Evolutionary conservation across 2,329 filamentous ascomycete species (phyloP).

Genomic region (Penicillium brevicompactum): DNA sequence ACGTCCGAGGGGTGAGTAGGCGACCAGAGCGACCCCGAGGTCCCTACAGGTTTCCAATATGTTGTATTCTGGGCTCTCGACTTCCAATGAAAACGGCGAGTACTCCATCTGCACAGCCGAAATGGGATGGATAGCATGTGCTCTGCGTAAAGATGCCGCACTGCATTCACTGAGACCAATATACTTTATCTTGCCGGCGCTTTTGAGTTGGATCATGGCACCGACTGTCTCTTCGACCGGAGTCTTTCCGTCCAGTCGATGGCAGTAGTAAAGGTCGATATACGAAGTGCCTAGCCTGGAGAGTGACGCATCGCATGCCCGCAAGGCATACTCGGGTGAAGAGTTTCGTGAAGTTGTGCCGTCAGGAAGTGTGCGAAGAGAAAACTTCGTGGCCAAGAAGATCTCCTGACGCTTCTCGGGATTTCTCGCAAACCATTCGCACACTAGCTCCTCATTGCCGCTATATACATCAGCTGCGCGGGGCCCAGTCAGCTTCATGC

Average conservation of each 20-base stretch:
- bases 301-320: background rate
- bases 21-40: background rate
- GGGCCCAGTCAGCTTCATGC: background rate
- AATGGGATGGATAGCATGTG: background rate
- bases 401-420: background rate
- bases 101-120: background rate
- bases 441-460: background rate
- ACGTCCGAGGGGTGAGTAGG: background rate
- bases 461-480: background rate
- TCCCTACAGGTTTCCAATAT: background rate
- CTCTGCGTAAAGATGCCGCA: background rate
- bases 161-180: background rate
- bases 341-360: background rate
- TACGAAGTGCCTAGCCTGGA: background rate
- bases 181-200: background rate
- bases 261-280: background rate
- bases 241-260: conserved; percentile 3
- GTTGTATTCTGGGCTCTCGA: background rate
- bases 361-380: background rate
- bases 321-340: background rate
- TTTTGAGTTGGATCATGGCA: conserved; percentile 10
- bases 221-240: conserved; percentile 7
- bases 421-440: background rate
- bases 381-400: background rate
- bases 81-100: background rate